These are phyloP conservation scores for Penicillium sp. DNA, from an alignment of 2,329 filamentous ascomycete genomes.

Conservation along the genomic window DNA sequence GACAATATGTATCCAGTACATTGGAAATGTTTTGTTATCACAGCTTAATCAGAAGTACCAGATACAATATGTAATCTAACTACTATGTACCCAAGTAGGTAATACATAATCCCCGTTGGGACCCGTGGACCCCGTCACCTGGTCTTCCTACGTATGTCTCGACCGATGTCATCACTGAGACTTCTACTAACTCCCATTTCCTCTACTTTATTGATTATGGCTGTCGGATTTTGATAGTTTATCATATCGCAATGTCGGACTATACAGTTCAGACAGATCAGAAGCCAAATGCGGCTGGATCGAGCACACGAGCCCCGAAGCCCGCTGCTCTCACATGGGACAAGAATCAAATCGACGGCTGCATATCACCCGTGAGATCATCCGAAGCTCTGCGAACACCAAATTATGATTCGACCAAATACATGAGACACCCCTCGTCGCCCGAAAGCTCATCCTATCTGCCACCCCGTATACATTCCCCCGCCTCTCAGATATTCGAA, in stretches of 20 bases:
- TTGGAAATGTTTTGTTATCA: accelerated
- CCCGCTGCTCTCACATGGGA: constrained; percentile 18
- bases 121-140: constrained; percentile 24
- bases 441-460: constrained; percentile 65
- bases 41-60: neutral
- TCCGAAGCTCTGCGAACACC: constrained; percentile 23
- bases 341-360: constrained; percentile 6
- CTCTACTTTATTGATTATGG: constrained; percentile 17
- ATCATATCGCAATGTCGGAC: constrained; percentile 7
- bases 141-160: constrained; percentile 16
- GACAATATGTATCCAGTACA: neutral
- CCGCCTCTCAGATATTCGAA: constrained; percentile 84
- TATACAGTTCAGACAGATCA: constrained; percentile 13
- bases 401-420: constrained; percentile 19
- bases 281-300: constrained; percentile 2
- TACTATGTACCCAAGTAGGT: neutral
- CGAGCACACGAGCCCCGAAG: constrained; percentile 17
- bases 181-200: neutral
- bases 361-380: constrained; percentile 26
- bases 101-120: neutral
- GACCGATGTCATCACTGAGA: constrained; percentile 17
- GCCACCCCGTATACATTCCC: constrained; percentile 72
- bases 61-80: neutral
- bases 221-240: constrained; percentile 8
- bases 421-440: constrained; percentile 56